Evolutionary conservation across 1,284 basidiomycete genomes (phyloP), one percentile per base, ranked within the genome.

Genomic region (Microbotryum scabiosae): DNA sequence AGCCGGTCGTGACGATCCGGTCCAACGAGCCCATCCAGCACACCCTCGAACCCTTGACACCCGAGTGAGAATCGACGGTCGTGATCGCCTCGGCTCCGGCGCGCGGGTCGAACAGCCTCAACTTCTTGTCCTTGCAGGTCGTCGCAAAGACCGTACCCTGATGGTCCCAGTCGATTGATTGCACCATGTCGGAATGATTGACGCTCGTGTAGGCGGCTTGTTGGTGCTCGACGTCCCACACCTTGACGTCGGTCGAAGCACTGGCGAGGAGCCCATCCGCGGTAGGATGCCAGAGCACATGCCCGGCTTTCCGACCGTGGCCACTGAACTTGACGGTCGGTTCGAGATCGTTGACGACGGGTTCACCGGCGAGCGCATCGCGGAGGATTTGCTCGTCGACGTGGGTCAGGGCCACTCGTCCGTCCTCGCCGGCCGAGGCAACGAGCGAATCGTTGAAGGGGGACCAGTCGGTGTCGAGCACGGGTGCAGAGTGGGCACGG

Each of bases 391-490:
- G 72, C 7, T 82, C 74, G 36, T 89, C 82, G 61, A 94, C 83
- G 73, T 90, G 87, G 85, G 90, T 96, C 70, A 98, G 80, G 75
- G 90, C 84, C 63, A 90, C 81, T 71, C 92, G 91, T 41, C 93
- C 92, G 74, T 98, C 96, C 75, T 97, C 94, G 59, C 87, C 90
- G 18, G 82, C 88, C 1, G 89, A 93, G 4, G 88, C 92, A 66
- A 97, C 86, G 71, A 96, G 80, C 20, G 82, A 80, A 76, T 97
- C 93, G 73, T 93, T 86, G 75, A 96, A 92, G 1, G 93, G 93
- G 1, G 88, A 91, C 89, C 92, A 98, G 70, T 90, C 89, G 0
- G 94, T 97, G 76, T 97, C 94, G 55, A 97, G 86, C 55, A 79
- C 78, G 14, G 78, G 76, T 0, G 74, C 78, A 18, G 78, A 76